A percentile compares a stretch with the other conserved stretches of the same genome.
phyloP scores from a whole-genome alignment of 192 early-diverging fungal species.

The Spinellus fusiger region DNA sequence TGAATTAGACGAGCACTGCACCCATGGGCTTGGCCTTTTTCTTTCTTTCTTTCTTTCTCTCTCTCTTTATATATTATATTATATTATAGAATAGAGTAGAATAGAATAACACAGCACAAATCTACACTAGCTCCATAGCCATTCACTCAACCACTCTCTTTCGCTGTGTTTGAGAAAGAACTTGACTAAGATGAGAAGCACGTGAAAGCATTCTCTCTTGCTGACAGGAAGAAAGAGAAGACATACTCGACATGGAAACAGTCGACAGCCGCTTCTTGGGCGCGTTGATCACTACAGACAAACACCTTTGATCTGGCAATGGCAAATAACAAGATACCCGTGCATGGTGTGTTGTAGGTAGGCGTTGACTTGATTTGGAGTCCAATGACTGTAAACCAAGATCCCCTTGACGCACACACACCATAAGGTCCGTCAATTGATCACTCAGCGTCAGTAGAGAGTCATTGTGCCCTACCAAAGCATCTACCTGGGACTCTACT shows the following conservation, averaged over 20 bases:
- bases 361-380: background rate
- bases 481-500: conserved; percentile 33
- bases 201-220: conserved; percentile 26
- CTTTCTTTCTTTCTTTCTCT: too few relatives aligned
- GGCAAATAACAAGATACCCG: background rate
- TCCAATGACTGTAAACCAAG: conserved; percentile 11
- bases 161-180: conserved; percentile 5
- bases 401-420: conserved; percentile 11
- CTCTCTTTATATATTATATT: too few relatives aligned
- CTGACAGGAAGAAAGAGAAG: conserved; percentile 26
- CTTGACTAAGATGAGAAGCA: conserved; percentile 21
- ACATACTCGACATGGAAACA: conserved; percentile 22
- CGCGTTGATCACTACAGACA: conserved; percentile 4
- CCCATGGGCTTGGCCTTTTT: too few relatives aligned
- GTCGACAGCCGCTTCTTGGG: conserved; percentile 16
- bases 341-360: background rate
- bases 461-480: conserved; percentile 25
- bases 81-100: too few relatives aligned
- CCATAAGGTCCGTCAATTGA: conserved; percentile 32
- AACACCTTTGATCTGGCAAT: background rate
- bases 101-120: too few relatives aligned
- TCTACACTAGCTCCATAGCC: too few relatives aligned
- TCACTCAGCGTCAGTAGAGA: conserved; percentile 35
- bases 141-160: background rate
- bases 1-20: too few relatives aligned